A percentile compares a stretch with the other conserved stretches of the same genome.
Evolutionary conservation across 257 asterid genomes (phyloP).

Genomic region (Echium plantagineum): DNA sequence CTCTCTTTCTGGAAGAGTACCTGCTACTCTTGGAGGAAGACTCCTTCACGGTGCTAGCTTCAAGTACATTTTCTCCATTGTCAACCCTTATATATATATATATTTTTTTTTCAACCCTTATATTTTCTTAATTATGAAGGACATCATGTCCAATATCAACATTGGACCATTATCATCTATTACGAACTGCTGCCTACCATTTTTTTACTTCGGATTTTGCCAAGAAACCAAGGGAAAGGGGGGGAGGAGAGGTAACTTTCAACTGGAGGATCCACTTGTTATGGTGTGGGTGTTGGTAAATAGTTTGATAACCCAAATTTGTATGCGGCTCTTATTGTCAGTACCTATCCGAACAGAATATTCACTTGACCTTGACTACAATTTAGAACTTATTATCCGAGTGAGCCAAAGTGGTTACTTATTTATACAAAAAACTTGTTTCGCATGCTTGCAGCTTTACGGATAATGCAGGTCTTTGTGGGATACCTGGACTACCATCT

Average conservation of each 20-base stretch:
- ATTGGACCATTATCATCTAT: no score
- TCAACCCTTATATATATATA: no score
- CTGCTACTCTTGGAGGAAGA: conserved; percentile 84
- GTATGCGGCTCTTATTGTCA: no score
- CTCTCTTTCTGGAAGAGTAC: conserved; percentile 81
- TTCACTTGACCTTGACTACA: background rate
- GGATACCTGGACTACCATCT: conserved; percentile 73
- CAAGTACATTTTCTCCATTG: conserved; percentile 21
- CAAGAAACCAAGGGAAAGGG: no score
- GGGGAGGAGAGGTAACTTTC: no score
- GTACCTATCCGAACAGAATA: background rate
- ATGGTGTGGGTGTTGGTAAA: no score
- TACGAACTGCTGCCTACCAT: no score
- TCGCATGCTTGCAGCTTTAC: conserved; percentile 61
- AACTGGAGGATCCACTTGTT: no score
- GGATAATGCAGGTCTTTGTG: conserved; percentile 89
- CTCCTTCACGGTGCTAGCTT: conserved; percentile 88
- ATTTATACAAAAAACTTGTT: conserved; percentile 10
- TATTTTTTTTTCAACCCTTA: no score
- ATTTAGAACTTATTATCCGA: background rate
- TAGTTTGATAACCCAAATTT: no score
- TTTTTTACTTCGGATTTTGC: no score
- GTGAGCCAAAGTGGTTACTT: background rate
- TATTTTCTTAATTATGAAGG: conserved; percentile 10
- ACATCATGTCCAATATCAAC: no score